phyloP scores from a whole-genome alignment of 352 stramenopile species.

The Phytophthora multivora region DNA sequence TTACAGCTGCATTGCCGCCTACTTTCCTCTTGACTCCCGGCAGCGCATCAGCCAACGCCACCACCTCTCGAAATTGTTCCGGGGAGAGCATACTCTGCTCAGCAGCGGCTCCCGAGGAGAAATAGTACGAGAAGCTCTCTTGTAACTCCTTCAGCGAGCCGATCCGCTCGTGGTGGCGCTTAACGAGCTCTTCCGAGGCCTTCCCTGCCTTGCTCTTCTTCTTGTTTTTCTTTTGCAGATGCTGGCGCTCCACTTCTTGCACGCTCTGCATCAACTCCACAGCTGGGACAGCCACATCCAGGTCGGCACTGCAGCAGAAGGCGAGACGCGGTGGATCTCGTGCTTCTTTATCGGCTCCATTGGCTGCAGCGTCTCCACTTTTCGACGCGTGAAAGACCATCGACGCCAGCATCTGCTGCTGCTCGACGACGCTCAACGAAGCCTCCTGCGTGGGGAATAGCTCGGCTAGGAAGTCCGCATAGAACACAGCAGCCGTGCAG shows the following conservation, averaged over 20 bases:
- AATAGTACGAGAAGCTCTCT: slow-evolving; percentile 88
- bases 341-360: neutral
- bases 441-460: slow-evolving; percentile 47
- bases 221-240: slow-evolving; percentile 51
- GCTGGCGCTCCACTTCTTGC: slow-evolving; percentile 45
- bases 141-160: slow-evolving; percentile 61
- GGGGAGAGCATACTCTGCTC: slow-evolving; percentile 85
- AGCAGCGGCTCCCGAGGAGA: slow-evolving; percentile 73
- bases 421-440: slow-evolving; percentile 49
- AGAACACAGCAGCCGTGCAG: slow-evolving; percentile 57
- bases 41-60: slow-evolving; percentile 67
- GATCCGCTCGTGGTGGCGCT: slow-evolving; percentile 79
- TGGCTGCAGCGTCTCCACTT: slow-evolving; percentile 9
- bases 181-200: slow-evolving; percentile 27
- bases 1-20: slow-evolving; percentile 79
- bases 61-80: slow-evolving; percentile 76
- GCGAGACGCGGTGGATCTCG: slow-evolving; percentile 50
- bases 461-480: slow-evolving; percentile 56
- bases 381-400: slow-evolving; percentile 64
- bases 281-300: slow-evolving; percentile 79
- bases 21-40: slow-evolving; percentile 67
- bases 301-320: slow-evolving; percentile 83
- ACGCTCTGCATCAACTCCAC: slow-evolving; percentile 77
- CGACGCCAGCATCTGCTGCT: slow-evolving; percentile 69
- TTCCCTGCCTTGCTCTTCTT: slow-evolving; percentile 29